Evolutionary conservation across 2,329 filamentous ascomycete genomes (phyloP), one percentile per base, ranked within the genome.

Genomic region (Venturia pyrina): DNA sequence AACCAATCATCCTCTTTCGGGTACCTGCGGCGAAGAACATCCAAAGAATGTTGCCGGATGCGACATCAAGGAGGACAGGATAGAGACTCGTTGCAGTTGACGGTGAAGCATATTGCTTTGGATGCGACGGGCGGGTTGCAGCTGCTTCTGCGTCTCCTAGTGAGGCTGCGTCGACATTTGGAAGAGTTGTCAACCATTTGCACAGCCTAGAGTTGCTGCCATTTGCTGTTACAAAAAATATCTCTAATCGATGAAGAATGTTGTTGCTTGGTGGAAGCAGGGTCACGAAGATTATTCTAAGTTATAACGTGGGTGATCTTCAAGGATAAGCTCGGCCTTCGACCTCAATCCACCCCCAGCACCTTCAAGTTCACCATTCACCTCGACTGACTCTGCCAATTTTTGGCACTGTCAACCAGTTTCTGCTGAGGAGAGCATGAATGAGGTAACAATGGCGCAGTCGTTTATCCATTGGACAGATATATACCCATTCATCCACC

Each of bases 1-100:
- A 74, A 70, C 76, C 75, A 78, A 73, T 77, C 75, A 70, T 73
- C 73, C 70, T 73, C 70, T 70, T 72, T 71, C 69, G 34, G 63
- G 24, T 44, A 1, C 10, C 50, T 34, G 4, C 28, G 28, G 28
- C 19, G 50, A 57, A 34, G 17, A 57, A 37, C 11, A 19, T 37
- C 53, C 32, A 24, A 28, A 53, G 48, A 24, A 53, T 50, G 21
- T 50, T 28, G 48, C 48, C 21, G 48, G 48, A 50, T 28, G 46
- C 46, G 46, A 48, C 46, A 48, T 21, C 46, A 21, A 48, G 46
- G 46, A 50, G 28, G 37, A 19, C 28, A 57, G 53, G n/a, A 37
- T 17, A 21, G 32, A 57, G 53, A 37, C 13, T 7, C 17, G 15
- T 57, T 57, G 28, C 32, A 57, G 48, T 37, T 37, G 53, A 37